Base-by-base conservation (phyloP, 768 basidiomycete genomes). In the Lactarius sanguifluus region DNA sequence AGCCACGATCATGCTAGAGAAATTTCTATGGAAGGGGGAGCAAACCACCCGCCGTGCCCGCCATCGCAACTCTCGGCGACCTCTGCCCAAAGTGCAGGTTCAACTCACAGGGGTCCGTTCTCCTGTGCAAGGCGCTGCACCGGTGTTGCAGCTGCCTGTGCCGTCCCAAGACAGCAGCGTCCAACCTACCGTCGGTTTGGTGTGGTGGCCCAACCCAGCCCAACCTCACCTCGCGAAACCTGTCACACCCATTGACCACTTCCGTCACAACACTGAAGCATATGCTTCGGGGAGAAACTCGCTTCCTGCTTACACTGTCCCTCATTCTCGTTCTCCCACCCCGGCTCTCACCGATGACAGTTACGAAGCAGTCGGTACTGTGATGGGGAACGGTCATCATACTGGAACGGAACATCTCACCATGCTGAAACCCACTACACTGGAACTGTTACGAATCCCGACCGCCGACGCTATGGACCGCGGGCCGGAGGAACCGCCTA, bases 291-390 rank as follows among this genome's bases (percentile, higher is more conserved):
- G n/a, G n/a, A 71, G 88, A 63, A 77, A 81, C 69, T 78, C 84
- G 8, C 83, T 83, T 13, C 76, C 81, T 38, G 76, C 80, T 1
- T 82, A 81, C 70, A 77, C 75, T 6, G 79, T 81, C 4, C 82
- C 87, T 36, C 84, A 88, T 57, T 91, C 90, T 23, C 85, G 89
- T 28, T 92, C 90, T 3, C 89, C 90, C 0, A 91, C 90, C 3
- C 90, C 90, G 10, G 85, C 86, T 10, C 82, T 82, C 3, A 89
- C 90, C 59, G 88, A 90, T 45, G 89, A 90, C 69, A 88, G 87
- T 71, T 90, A 89, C 67, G 81, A 80, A 65, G 79, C 88, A n/a
- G 81, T 83, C 7, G 84, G 80, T 10, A 79, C 86, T 67, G 82
- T 82, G 55, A 83, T 86, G 68, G 82, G 82, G 55, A 83, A 84